Conservation (phyloP, 768 basidiomycete genomes). For the Boletus vinaceobasis region DNA sequence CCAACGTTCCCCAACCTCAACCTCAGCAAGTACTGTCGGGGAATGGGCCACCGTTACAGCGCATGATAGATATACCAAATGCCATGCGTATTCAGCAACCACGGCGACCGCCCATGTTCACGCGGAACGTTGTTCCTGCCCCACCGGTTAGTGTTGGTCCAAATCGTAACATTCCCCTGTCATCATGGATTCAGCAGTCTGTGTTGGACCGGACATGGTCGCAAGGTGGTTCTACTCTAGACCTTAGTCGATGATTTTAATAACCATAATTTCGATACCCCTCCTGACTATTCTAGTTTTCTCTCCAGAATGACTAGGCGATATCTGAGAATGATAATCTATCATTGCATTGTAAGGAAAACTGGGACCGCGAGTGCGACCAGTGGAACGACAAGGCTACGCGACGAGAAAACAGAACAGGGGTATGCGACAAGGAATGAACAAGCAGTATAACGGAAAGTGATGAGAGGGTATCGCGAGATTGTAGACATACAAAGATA, state of each 20-base stretch:
- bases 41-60: constrained; percentile 38
- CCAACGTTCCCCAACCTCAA: constrained; percentile 22
- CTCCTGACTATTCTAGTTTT: not conserved
- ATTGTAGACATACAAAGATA: constrained; percentile 20
- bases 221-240: constrained; percentile 36
- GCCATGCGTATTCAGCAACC: constrained; percentile 51
- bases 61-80: constrained; percentile 50
- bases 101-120: constrained; percentile 58
- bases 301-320: not conserved
- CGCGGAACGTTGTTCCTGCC: constrained; percentile 33
- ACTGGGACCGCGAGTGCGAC: not conserved
- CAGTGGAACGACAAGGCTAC: not conserved
- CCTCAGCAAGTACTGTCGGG: constrained; percentile 29
- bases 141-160: constrained; percentile 33
- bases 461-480: constrained; percentile 19
- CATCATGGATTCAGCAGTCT: constrained; percentile 40
- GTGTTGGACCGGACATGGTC: constrained; percentile 45
- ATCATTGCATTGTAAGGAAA: constrained; percentile 10
- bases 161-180: constrained; percentile 38
- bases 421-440: not conserved
- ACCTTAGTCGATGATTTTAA: constrained; percentile 35
- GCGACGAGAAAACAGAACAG: not conserved
- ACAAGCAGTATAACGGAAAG: not conserved
- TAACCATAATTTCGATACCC: constrained; percentile 8
- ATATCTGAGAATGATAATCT: constrained; percentile 8